phyloP scores from a whole-genome alignment of 1,139 yeast genomes.

The Kodamaea arcana region DNA sequence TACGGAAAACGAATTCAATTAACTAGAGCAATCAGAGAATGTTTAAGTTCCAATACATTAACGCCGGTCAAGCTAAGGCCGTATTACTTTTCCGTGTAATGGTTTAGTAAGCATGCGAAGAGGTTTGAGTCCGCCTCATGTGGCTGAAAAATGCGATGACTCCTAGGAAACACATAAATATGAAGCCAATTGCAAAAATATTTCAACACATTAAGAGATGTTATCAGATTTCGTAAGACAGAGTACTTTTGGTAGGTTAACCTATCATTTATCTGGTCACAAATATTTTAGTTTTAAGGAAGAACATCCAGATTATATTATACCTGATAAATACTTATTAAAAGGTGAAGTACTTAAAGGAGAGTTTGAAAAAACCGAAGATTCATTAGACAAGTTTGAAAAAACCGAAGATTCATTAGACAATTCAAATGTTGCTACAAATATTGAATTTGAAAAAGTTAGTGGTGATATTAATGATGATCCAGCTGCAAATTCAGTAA shows the following conservation, averaged over 20 bases:
- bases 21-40: no score
- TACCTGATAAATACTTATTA: slow-evolving; percentile 29
- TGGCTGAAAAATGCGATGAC: no score
- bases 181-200: no score
- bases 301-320: slow-evolving; percentile 27
- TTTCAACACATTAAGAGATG: slow-evolving; percentile 1
- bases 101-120: no score
- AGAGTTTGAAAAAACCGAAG: neutral
- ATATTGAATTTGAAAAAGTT: neutral
- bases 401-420: neutral
- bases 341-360: slow-evolving; percentile 1
- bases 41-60: no score
- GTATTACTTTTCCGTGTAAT: no score
- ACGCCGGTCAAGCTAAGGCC: no score
- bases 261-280: slow-evolving; percentile 30
- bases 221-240: slow-evolving; percentile 23
- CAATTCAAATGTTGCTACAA: neutral
- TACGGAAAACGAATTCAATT: no score
- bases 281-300: slow-evolving; percentile 28
- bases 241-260: slow-evolving; percentile 31
- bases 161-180: no score
- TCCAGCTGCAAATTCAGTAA: neutral
- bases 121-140: no score
- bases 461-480: neutral
- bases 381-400: neutral